These are phyloP conservation scores for Prillingera fragicola DNA, from an alignment of 1,284 basidiomycete genomes.

Conservation along the genomic window DNA sequence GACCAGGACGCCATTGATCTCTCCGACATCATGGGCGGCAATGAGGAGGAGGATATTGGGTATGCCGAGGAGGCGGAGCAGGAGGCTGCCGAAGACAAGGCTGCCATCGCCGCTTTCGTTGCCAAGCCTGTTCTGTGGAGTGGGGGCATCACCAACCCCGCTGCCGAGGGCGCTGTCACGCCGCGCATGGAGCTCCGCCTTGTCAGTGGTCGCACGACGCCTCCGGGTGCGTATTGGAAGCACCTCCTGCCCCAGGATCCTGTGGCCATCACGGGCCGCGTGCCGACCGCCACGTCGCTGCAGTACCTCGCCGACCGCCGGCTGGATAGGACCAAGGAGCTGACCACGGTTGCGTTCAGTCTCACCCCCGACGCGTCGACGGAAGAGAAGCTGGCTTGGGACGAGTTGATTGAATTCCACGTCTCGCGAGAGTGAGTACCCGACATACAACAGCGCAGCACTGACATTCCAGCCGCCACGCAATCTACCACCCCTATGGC, in stretches of 20 bases:
- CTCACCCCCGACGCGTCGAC: constrained; percentile 49
- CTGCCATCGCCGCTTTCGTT: constrained; percentile 18
- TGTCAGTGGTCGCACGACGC: constrained; percentile 7
- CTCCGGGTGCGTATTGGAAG: constrained; percentile 15
- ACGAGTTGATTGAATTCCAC: constrained; percentile 63
- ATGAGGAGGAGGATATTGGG: constrained; percentile 5
- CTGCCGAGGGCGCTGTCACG: constrained; percentile 11
- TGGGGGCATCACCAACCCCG: constrained; percentile 31
- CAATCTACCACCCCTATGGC: constrained; percentile 78
- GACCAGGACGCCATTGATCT: constrained; percentile 36
- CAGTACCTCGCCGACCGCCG: constrained; percentile 70
- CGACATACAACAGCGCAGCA: background rate
- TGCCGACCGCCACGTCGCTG: constrained; percentile 64
- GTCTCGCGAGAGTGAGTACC: constrained; percentile 65
- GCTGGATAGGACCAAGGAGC: constrained; percentile 68
- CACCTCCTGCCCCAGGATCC: constrained; percentile 28
- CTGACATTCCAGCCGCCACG: constrained; percentile 63
- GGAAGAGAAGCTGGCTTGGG: constrained; percentile 54
- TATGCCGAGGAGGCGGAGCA: constrained; percentile 12
- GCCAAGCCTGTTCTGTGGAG: constrained; percentile 27
- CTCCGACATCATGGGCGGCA: constrained; percentile 29
- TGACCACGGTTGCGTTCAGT: constrained; percentile 67
- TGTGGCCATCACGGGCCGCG: constrained; percentile 57
- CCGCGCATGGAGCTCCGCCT: constrained; percentile 23
- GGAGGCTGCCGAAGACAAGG: constrained; percentile 13